Percentiles rank a stretch among this genome's conserved stretches.
These are phyloP conservation scores for Pseudohyphozyma bogoriensis DNA, from an alignment of 768 basidiomycete genomes.

Conservation along the genomic window DNA sequence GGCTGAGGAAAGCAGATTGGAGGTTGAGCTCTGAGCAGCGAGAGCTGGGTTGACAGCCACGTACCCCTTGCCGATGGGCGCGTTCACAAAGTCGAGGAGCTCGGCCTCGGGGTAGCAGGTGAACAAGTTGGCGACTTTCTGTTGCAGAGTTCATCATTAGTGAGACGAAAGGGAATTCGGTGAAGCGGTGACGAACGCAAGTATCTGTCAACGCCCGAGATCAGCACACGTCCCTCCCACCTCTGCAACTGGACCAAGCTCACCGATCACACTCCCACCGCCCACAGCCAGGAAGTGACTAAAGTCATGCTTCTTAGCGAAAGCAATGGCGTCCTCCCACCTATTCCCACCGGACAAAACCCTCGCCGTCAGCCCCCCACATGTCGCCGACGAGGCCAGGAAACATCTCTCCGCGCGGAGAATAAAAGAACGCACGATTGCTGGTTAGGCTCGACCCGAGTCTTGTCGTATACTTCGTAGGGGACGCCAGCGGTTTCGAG, in stretches of 20 bases:
- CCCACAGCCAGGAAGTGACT: constrained; percentile 58
- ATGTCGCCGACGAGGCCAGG: neutral
- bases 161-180: no score
- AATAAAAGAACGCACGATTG: constrained; percentile 36
- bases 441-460: constrained; percentile 85
- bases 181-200: neutral
- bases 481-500: constrained; percentile 67
- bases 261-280: constrained; percentile 34
- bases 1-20: no score
- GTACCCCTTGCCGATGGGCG: constrained; percentile 92
- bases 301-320: constrained; percentile 76
- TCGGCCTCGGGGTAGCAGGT: constrained; percentile 85
- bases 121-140: constrained; percentile 91
- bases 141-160: constrained; percentile 29
- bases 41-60: no score
- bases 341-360: constrained; percentile 43
- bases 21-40: neutral
- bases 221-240: no score
- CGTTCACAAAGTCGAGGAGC: constrained; percentile 92
- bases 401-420: no score
- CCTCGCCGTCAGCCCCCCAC: neutral
- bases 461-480: constrained; percentile 70
- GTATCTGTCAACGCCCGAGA: no score
- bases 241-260: constrained; percentile 2
- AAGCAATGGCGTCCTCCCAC: constrained; percentile 77